Conservation (phyloP, 2,329 filamentous ascomycete species). For the Delphinella strobiligena region DNA sequence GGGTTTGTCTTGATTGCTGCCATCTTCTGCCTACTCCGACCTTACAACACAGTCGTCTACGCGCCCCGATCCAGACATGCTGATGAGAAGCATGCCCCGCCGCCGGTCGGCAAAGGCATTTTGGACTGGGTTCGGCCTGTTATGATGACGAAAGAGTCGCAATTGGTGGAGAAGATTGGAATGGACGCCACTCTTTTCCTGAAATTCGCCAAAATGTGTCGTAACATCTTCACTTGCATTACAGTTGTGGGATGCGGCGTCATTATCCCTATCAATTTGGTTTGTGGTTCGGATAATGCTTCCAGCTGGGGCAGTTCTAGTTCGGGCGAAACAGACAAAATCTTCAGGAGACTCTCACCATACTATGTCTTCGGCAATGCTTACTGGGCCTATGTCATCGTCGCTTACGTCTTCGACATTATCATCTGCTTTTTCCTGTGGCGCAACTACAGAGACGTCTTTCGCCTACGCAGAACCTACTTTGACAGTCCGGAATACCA, state of each 20-base stretch:
- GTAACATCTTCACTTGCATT: constrained; percentile 72
- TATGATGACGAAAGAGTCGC: constrained; percentile 62
- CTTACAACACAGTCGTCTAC: constrained; percentile 85
- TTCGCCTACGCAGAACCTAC: constrained; percentile 60
- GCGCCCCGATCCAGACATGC: constrained; percentile 88
- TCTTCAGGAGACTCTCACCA: constrained; percentile 47
- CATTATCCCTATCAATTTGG: constrained; percentile 70
- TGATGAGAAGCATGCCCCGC: constrained; percentile 80
- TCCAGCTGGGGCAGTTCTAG: no score
- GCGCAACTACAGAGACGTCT: constrained; percentile 74
- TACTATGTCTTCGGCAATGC: constrained; percentile 35
- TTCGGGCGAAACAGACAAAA: constrained; percentile 18
- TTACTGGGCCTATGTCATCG: constrained; percentile 48
- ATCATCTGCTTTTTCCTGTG: constrained; percentile 72
- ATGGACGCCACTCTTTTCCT: constrained; percentile 88
- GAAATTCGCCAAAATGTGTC: constrained; percentile 78
- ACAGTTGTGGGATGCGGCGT: constrained; percentile 62
- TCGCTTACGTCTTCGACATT: constrained; percentile 57
- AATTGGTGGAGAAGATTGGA: constrained; percentile 70
- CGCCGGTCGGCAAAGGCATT: constrained; percentile 71
- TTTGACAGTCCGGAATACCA: constrained; percentile 84
- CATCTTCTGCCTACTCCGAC: constrained; percentile 77
- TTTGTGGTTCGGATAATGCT: no score
- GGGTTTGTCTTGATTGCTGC: constrained; percentile 63
- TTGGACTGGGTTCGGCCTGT: constrained; percentile 80